These are phyloP conservation scores for Aspergillus sp. DNA, from an alignment of 2,329 filamentous ascomycete species.

Conservation along the genomic window DNA sequence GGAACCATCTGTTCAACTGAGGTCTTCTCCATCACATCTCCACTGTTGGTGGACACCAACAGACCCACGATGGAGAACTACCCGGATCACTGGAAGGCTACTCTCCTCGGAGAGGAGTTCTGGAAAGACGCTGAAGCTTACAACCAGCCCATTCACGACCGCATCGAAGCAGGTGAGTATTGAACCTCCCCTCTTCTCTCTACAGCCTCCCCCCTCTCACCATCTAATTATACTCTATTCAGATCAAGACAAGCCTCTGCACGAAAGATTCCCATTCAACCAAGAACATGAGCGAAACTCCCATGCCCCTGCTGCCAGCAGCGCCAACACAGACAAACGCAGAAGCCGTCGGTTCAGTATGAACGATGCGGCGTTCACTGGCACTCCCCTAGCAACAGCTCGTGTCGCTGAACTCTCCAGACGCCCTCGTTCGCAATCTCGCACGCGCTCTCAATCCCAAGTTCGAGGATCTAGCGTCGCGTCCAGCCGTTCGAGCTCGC, in stretches of 20 bases:
- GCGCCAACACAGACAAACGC: neutral
- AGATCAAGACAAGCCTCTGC: constrained; percentile 22
- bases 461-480: constrained; percentile 12
- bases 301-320: constrained; percentile 1
- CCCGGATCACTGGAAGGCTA: constrained; percentile 27
- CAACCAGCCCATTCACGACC: constrained; percentile 19
- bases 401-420: constrained; percentile 12
- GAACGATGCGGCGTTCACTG: constrained; percentile 21
- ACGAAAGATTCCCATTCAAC: constrained; percentile 30
- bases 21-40: neutral
- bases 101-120: constrained; percentile 31
- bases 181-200: neutral
- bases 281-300: constrained; percentile 16
- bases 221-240: neutral
- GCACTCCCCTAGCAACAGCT: neutral
- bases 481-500: constrained; percentile 14
- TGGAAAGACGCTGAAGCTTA: constrained; percentile 30
- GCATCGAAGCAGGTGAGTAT: constrained; percentile 21
- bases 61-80: constrained; percentile 23
- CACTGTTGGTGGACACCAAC: neutral
- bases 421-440: constrained; percentile 14
- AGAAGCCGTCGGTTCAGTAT: constrained; percentile 31
- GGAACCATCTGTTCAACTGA: neutral
- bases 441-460: constrained; percentile 16
- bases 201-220: no score